Evolutionary conservation across 352 stramenopile genomes (phyloP).

Genomic region (Plasmopara muralis): DNA sequence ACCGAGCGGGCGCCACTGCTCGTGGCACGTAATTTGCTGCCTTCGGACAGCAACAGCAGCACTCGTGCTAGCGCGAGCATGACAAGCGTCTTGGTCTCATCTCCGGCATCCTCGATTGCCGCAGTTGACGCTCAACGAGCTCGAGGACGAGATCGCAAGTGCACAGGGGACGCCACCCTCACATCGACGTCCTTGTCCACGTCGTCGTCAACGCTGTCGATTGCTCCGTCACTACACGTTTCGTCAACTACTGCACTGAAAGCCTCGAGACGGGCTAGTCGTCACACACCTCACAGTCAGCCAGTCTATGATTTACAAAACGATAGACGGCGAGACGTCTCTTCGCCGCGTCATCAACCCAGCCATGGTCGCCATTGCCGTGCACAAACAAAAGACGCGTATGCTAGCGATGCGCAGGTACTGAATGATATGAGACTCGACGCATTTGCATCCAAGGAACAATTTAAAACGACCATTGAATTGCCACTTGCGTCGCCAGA

Average conservation of each 20-base stretch:
- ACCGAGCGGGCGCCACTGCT: slow-evolving; percentile 19
- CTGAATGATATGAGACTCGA: slow-evolving; percentile 30
- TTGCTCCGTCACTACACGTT: slow-evolving; percentile 22
- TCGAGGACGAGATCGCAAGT: slow-evolving; percentile 20
- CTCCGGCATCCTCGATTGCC: slow-evolving; percentile 18
- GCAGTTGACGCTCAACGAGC: slow-evolving; percentile 4
- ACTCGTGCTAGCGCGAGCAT: slow-evolving; percentile 11
- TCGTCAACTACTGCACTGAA: slow-evolving; percentile 14
- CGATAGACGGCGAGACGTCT: slow-evolving; percentile 1
- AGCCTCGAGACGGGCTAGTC: slow-evolving; percentile 7
- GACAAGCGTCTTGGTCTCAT: slow-evolving; percentile 19
- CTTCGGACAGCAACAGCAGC: slow-evolving; percentile 16
- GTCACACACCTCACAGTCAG: slow-evolving; percentile 22
- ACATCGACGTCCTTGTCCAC: slow-evolving; percentile 29
- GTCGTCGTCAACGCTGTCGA: slow-evolving; percentile 14
- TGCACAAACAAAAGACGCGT: slow-evolving; percentile 4
- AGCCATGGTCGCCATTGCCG: slow-evolving; percentile 16
- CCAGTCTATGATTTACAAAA: slow-evolving; percentile 10
- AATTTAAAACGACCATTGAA: slow-evolving; percentile 9
- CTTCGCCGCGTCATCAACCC: slow-evolving; percentile 13
- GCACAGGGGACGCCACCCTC: slow-evolving; percentile 19
- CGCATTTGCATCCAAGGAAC: slow-evolving; percentile 39
- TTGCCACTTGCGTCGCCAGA: slow-evolving; percentile 22
- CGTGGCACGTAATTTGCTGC: slow-evolving; percentile 27
- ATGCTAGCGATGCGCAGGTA: background rate